Evolutionary conservation across 2,329 filamentous ascomycete genomes (phyloP), one percentile per base, ranked within the genome.

Genomic region (Ophidiomyces ophidiicola): DNA sequence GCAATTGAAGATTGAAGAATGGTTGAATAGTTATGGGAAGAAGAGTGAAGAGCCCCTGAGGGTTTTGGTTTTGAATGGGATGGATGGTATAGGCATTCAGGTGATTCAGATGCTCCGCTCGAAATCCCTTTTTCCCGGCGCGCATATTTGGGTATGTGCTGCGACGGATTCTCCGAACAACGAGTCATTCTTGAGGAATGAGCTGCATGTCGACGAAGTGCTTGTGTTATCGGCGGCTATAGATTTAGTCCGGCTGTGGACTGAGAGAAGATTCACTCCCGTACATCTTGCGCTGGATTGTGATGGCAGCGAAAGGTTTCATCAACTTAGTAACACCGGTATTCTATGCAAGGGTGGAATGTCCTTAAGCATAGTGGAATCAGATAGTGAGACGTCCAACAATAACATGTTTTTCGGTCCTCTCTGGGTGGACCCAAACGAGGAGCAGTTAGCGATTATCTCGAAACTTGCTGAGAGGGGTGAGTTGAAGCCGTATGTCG

Each of bases 211-310:
- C 5, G 59, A 64, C 41, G 55, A 56, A 20, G 49, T 56, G 5
- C 48, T 64, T 15, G 46, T 48, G 33, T 51, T 47, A 33, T 41
- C 39, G 4, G 31, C 31, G 12, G 28, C 29, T 15, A 15, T 51
- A 32, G 52, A 62, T 43, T 49, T 63, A 19, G 50, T 47, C 1
- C 41, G 43, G 15, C 48, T 50, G 15, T 63, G 63, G 49, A 48
- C 47, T 6, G 35, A 48, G 4, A 53, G 50, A 2, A 45, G 46
- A 7, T 62, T 57, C 53, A 42, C 44, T 1, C 57, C 60, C 0
- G 60, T 63, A 6, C 60, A 65, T 46, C 43, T 65, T 5, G 58
- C 64, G 6, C 44, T 66, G 17, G 62, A 66, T 36, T 64, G 60
- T 39, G 48, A 53, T 8, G 60, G 58, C 20, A 50, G 50, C 2